Evolutionary conservation across 2,329 filamentous ascomycete species (phyloP).

Genomic region (Paracoccidioides brasiliensis): DNA sequence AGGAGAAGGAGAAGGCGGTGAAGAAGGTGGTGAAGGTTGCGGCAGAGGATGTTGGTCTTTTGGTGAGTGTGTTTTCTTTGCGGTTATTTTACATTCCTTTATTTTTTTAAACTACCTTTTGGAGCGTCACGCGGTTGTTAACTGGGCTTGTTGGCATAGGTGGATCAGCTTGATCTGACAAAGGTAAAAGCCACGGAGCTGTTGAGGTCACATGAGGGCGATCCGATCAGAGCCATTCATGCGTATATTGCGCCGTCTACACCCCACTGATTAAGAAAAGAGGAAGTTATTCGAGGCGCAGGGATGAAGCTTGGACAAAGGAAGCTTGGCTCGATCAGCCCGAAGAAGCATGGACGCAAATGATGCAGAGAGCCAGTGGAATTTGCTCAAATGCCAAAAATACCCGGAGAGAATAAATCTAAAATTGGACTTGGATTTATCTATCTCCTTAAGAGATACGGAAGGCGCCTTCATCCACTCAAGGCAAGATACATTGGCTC

Average conservation of each 20-base stretch:
- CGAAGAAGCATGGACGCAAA: too few species aligned
- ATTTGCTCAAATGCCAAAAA: too few species aligned
- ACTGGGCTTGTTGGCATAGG: slow-evolving; percentile 15
- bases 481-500: too few species aligned
- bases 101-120: background rate
- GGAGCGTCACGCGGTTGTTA: background rate
- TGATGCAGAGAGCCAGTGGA: background rate
- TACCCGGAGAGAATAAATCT: background rate
- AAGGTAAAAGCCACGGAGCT: slow-evolving; percentile 37
- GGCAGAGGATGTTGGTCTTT: slow-evolving; percentile 32
- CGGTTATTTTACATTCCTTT: background rate
- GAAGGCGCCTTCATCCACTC: too few species aligned
- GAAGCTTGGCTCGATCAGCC: background rate
- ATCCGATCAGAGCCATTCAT: slow-evolving; percentile 29
- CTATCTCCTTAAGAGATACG: too few species aligned
- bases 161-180: slow-evolving; percentile 34
- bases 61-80: slow-evolving; percentile 24
- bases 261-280: background rate
- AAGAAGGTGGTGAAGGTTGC: slow-evolving; percentile 33
- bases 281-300: background rate
- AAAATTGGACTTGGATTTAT: too few species aligned
- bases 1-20: slow-evolving; percentile 25
- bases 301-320: background rate
- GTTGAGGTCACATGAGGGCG: slow-evolving; percentile 33
- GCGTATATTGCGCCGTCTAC: slow-evolving; percentile 26